phyloP scores from a whole-genome alignment of 108 stramenopile species.

The Cyclotella sp. region DNA sequence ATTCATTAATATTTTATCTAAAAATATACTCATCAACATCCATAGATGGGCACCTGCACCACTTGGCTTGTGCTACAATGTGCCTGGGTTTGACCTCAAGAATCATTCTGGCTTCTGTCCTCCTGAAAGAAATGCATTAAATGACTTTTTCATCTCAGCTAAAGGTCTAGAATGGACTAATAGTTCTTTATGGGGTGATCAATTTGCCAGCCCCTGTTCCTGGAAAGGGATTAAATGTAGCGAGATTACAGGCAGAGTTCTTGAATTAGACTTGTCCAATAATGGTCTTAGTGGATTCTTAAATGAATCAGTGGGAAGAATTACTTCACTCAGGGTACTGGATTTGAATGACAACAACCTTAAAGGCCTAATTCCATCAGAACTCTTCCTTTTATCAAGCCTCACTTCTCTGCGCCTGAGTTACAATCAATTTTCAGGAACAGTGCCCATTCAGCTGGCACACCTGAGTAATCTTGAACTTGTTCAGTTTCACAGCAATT shows the following conservation, averaged over 20 bases:
- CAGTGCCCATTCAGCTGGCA: constrained; percentile 15
- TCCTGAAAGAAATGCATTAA: constrained; percentile 24
- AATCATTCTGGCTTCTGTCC: constrained; percentile 9
- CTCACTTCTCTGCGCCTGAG: constrained; percentile 54
- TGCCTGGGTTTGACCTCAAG: constrained; percentile 18
- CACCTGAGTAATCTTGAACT: constrained; percentile 12
- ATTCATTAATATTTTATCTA: no score
- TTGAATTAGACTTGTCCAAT: constrained; percentile 8
- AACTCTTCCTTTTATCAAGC: constrained; percentile 50
- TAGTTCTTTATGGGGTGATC: constrained; percentile 15
- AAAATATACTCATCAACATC: no score
- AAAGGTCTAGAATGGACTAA: constrained; percentile 33
- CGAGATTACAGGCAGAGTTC: background rate
- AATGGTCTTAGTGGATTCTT: constrained; percentile 56
- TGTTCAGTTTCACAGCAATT: constrained; percentile 35
- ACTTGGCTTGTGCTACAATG: background rate
- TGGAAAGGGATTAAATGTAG: constrained; percentile 30
- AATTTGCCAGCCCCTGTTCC: constrained; percentile 1
- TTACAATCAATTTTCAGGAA: constrained; percentile 56
- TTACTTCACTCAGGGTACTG: constrained; percentile 51
- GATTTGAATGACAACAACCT: constrained; percentile 55
- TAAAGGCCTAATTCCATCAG: constrained; percentile 64
- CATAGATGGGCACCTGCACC: no score
- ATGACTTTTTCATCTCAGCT: constrained; percentile 15
- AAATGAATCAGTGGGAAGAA: constrained; percentile 47